phyloP scores from a whole-genome alignment of 2,329 filamentous ascomycete species.

The Zopfia rhizophila region DNA sequence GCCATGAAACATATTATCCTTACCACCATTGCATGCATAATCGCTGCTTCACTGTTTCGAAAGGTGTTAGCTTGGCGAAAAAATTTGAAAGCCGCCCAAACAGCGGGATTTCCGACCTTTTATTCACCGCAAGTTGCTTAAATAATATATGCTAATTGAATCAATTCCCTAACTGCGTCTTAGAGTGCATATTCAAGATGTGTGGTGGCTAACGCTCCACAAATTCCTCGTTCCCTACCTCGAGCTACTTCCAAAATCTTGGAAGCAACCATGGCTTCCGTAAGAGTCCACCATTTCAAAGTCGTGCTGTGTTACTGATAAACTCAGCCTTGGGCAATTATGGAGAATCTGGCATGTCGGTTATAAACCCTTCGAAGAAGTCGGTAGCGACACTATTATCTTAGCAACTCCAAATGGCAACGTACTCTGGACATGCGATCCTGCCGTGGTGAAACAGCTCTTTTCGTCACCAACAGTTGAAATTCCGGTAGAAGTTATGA shows the following conservation, averaged over 20 bases:
- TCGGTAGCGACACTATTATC: constrained; percentile 14
- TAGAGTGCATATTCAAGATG: too few relatives aligned
- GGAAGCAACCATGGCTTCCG: too few relatives aligned
- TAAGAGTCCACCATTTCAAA: too few relatives aligned
- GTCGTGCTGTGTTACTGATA: too few relatives aligned
- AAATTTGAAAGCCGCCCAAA: constrained; percentile 3
- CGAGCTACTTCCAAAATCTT: constrained; percentile 12
- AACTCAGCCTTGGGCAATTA: constrained; percentile 10
- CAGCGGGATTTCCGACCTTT: constrained; percentile 6
- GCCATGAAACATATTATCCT: too few relatives aligned
- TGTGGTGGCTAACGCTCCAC: constrained; percentile 12
- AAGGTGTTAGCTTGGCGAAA: too few relatives aligned
- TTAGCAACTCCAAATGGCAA: constrained; percentile 18
- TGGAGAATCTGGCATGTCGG: constrained; percentile 16
- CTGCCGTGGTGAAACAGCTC: constrained; percentile 16
- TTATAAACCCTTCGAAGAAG: constrained; percentile 18
- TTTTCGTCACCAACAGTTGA: constrained; percentile 9
- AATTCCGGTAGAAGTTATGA: constrained; percentile 18
- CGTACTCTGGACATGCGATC: constrained; percentile 22
- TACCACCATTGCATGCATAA: too few relatives aligned
- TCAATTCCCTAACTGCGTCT: too few relatives aligned
- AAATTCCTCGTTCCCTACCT: constrained; percentile 7
- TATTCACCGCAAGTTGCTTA: constrained; percentile 18
- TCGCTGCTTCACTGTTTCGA: too few relatives aligned
- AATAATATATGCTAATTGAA: too few relatives aligned